These are phyloP conservation scores for Bisporella sp. DNA, from an alignment of 2,329 filamentous ascomycete species.

Conservation along the genomic window DNA sequence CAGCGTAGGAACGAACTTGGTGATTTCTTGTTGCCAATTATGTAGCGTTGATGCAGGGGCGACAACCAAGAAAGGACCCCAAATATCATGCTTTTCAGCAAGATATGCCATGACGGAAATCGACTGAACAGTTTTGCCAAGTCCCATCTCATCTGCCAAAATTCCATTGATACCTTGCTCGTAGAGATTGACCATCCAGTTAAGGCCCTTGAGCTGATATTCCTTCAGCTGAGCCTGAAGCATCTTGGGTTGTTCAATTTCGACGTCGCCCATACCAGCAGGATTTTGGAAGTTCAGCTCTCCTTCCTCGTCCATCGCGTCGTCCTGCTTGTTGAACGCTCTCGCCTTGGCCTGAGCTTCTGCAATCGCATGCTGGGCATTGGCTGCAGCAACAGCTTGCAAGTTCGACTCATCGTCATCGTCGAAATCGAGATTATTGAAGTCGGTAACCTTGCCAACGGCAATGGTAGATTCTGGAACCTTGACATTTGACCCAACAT, in stretches of 20 bases:
- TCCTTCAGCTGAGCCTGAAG: slow-evolving; percentile 93
- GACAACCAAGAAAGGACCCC: slow-evolving; percentile 95
- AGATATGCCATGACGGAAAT: slow-evolving; percentile 99
- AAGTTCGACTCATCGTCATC: slow-evolving; percentile 83
- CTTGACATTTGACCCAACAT: slow-evolving; percentile 33
- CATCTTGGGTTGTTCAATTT: slow-evolving; percentile 90
- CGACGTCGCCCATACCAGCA: slow-evolving; percentile 86
- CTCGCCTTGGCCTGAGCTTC: slow-evolving; percentile 90
- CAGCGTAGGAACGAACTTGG: slow-evolving; percentile 86
- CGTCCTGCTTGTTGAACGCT: slow-evolving; percentile 75
- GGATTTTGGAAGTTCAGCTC: slow-evolving; percentile 99
- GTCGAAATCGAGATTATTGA: slow-evolving; percentile 93
- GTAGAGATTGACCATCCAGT: slow-evolving; percentile 98
- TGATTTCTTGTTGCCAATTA: slow-evolving; percentile 99
- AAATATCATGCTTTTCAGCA: slow-evolving; percentile 94
- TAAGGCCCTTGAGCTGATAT: slow-evolving; percentile 97
- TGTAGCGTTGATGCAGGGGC: slow-evolving; percentile 93
- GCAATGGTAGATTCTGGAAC: slow-evolving; percentile 47
- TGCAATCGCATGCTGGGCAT: slow-evolving; percentile 91
- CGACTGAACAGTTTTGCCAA: slow-evolving; percentile 97
- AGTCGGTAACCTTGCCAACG: slow-evolving; percentile 75
- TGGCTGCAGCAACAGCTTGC: slow-evolving; percentile 80
- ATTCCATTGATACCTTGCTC: slow-evolving; percentile 99
- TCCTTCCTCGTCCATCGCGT: slow-evolving; percentile 77
- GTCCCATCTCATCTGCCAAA: slow-evolving; percentile 97